Evolutionary conservation across 768 basidiomycete genomes (phyloP).

Genomic region (Tulasnella sp.): DNA sequence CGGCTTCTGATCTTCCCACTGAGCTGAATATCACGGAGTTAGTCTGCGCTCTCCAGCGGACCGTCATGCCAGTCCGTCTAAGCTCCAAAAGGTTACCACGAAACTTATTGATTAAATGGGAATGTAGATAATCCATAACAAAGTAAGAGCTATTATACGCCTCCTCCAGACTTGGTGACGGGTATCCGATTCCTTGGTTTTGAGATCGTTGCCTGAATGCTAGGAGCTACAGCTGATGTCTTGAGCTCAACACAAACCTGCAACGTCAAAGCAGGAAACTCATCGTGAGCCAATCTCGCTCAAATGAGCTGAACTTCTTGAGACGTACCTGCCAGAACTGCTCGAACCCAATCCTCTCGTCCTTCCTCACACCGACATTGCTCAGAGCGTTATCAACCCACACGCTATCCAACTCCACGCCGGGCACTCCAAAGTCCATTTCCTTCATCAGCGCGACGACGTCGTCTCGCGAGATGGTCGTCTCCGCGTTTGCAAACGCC

Average conservation of each 20-base stretch:
- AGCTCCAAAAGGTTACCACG: neutral
- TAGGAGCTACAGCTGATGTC: constrained; percentile 44
- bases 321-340: constrained; percentile 73
- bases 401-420: constrained; percentile 46
- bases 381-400: constrained; percentile 66
- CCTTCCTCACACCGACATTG: constrained; percentile 55
- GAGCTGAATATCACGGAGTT: no score
- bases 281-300: neutral
- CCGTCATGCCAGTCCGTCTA: neutral
- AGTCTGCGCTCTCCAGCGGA: no score
- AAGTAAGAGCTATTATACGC: constrained; percentile 26
- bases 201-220: constrained; percentile 22
- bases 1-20: no score
- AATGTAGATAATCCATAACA: neutral
- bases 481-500: constrained; percentile 23
- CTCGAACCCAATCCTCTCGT: constrained; percentile 56
- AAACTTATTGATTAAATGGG: neutral
- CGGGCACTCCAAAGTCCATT: constrained; percentile 28
- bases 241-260: constrained; percentile 67
- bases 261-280: neutral
- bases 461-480: constrained; percentile 25
- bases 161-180: constrained; percentile 44
- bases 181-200: constrained; percentile 37
- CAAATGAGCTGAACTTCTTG: neutral
- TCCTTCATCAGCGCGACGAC: constrained; percentile 33